A percentile compares a stretch with the other conserved stretches of the same genome.
Evolutionary conservation across 2,329 filamentous ascomycete genomes (phyloP).

Genomic region (Pseudogymnoascus sp.): DNA sequence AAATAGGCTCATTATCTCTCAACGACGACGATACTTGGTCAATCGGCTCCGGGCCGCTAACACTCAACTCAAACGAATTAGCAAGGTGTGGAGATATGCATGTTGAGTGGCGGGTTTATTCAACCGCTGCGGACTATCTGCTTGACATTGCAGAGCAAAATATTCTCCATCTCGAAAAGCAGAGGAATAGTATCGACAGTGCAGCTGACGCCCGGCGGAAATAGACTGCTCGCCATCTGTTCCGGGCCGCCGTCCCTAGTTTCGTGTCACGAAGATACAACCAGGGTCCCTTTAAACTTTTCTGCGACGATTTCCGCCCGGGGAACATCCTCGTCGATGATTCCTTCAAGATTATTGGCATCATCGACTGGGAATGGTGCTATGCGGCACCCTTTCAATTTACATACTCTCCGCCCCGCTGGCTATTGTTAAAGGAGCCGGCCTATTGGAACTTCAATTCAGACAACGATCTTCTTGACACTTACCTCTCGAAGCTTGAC

Average conservation of each 20-base stretch:
- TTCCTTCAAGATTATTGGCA: conserved; percentile 13
- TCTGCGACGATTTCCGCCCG: conserved; percentile 18
- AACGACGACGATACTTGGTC: conserved; percentile 3
- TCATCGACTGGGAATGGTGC: conserved; percentile 18
- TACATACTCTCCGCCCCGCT: conserved; percentile 16
- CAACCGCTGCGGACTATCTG: neutral
- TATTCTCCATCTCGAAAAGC: neutral
- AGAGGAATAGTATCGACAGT: neutral
- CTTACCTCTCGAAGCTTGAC: neutral
- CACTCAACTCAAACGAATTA: conserved; percentile 12
- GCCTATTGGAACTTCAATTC: neutral
- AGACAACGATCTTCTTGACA: neutral
- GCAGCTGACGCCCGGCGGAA: neutral
- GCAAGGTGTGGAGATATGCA: neutral
- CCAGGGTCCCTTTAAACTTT: conserved; percentile 14
- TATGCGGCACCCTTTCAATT: conserved; percentile 16
- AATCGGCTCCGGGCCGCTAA: conserved; percentile 11
- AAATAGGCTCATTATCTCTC: conserved; percentile 11
- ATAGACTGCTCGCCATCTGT: neutral
- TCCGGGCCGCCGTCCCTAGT: neutral
- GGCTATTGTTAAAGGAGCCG: conserved; percentile 16
- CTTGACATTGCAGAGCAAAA: neutral
- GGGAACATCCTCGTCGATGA: conserved; percentile 17
- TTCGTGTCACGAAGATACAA: conserved; percentile 18
- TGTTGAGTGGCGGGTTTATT: neutral